phyloP scores from a whole-genome alignment of 768 basidiomycete genomes.

The Tylopilus sp. region DNA sequence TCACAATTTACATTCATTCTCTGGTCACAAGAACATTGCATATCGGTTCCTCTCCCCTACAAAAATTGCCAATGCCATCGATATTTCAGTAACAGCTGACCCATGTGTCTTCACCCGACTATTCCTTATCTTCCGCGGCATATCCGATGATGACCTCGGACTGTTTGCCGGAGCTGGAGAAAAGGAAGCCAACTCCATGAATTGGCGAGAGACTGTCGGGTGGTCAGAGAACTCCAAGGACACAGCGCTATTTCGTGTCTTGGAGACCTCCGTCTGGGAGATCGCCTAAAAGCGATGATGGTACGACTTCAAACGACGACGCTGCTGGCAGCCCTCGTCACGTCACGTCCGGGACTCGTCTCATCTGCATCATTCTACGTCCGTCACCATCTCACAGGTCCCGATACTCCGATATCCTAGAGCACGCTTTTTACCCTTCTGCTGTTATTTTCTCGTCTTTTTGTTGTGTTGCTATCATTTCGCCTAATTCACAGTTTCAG shows the following conservation, averaged over 20 bases:
- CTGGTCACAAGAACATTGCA: constrained; percentile 80
- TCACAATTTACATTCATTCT: constrained; percentile 72
- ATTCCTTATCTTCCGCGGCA: constrained; percentile 82
- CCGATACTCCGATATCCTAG: constrained; percentile 25
- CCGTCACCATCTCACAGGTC: constrained; percentile 1
- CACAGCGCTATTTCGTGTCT: constrained; percentile 64
- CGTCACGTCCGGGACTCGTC: constrained; percentile 8
- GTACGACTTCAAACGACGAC: constrained; percentile 2
- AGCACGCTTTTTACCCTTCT: constrained; percentile 19
- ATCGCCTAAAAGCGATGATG: constrained; percentile 38
- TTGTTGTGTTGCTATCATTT: too few relatives aligned
- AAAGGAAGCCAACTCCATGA: constrained; percentile 77
- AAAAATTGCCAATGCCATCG: constrained; percentile 81
- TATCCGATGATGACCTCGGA: constrained; percentile 75
- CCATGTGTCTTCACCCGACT: constrained; percentile 80
- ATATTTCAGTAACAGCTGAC: constrained; percentile 79
- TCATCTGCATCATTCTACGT: constrained; percentile 9
- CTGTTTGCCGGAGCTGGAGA: constrained; percentile 76
- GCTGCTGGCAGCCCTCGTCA: constrained; percentile 21
- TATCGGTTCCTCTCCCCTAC: constrained; percentile 83
- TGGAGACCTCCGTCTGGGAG: constrained; percentile 80
- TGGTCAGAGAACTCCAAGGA: constrained; percentile 85
- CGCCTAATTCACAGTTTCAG: constrained; percentile 9
- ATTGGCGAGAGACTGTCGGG: constrained; percentile 78
- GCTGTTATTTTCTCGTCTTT: constrained; percentile 15